A percentile compares a stretch with the other conserved stretches of the same genome.
These are phyloP conservation scores for Lotmaria passim DNA, from an alignment of 208 protist genomes.

Conservation along the genomic window DNA sequence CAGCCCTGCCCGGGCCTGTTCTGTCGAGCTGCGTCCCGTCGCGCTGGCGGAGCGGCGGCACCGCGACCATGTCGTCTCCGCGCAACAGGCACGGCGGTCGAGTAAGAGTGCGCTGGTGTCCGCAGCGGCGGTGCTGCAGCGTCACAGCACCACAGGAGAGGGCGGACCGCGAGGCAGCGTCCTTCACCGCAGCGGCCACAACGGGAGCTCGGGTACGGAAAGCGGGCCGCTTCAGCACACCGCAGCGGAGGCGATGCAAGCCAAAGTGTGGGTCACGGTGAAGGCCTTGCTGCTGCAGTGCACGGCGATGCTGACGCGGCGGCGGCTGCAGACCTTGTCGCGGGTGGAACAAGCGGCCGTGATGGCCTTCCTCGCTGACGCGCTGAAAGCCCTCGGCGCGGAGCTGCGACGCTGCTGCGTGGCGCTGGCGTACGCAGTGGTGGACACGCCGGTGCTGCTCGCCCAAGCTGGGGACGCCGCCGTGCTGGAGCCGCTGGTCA, in stretches of 20 bases:
- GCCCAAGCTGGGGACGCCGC: slow-evolving; percentile 30
- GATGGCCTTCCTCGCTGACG: slow-evolving; percentile 32
- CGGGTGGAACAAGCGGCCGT: slow-evolving; percentile 34
- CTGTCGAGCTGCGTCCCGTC: slow-evolving; percentile 30
- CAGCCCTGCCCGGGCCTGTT: not conserved
- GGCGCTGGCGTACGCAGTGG: slow-evolving; percentile 22
- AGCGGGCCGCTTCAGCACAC: slow-evolving; percentile 21
- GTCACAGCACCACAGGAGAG: slow-evolving; percentile 4
- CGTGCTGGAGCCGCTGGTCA: slow-evolving; percentile 37
- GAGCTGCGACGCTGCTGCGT: slow-evolving; percentile 32
- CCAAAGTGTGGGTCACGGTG: slow-evolving; percentile 28
- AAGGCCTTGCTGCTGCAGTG: slow-evolving; percentile 28
- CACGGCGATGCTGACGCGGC: slow-evolving; percentile 29
- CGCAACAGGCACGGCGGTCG: slow-evolving; percentile 33
- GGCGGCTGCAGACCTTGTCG: slow-evolving; percentile 14
- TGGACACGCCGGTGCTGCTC: slow-evolving; percentile 30
- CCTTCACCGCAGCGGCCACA: not conserved
- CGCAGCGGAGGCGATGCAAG: slow-evolving; percentile 25
- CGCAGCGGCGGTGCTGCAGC: slow-evolving; percentile 9
- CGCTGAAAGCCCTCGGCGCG: slow-evolving; percentile 31
- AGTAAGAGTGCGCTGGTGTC: slow-evolving; percentile 28
- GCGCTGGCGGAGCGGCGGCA: slow-evolving; percentile 27
- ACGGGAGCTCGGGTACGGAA: not conserved
- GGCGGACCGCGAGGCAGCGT: not conserved
- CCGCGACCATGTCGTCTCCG: slow-evolving; percentile 28